Percentiles rank a stretch among this genome's conserved stretches.
These are phyloP conservation scores for Picea mariana DNA, from an alignment of 83 land plant genomes.

Conservation along the genomic window DNA sequence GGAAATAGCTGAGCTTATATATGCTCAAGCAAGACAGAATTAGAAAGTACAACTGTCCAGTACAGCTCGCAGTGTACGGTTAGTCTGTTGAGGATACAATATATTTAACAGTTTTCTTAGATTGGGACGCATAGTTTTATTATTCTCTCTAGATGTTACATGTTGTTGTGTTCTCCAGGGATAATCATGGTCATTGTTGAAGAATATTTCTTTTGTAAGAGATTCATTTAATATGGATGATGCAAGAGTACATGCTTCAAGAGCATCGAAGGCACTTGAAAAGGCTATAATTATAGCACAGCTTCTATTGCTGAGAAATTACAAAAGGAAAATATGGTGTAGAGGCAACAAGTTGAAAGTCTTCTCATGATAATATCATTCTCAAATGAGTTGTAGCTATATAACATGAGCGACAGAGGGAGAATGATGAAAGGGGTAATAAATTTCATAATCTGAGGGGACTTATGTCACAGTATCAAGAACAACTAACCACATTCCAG, in stretches of 20 bases:
- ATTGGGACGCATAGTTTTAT: no score
- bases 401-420: conserved; percentile 85
- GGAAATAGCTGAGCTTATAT: no score
- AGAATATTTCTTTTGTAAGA: conserved; percentile 81
- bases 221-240: conserved; percentile 83
- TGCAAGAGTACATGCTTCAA: conserved; percentile 76
- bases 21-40: no score
- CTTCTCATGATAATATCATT: conserved; percentile 66
- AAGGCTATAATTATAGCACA: conserved; percentile 52
- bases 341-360: conserved; percentile 66
- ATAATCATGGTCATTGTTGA: no score
- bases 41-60: no score
- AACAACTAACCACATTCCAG: not conserved
- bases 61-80: no score
- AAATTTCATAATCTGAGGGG: conserved; percentile 78
- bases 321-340: conserved; percentile 59
- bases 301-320: conserved; percentile 24
- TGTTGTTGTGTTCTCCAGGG: no score
- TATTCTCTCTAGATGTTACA: no score
- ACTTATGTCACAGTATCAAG: conserved; percentile 75
- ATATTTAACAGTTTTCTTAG: no score
- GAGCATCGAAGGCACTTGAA: conserved; percentile 74
- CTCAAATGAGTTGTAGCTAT: conserved; percentile 86
- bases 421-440: conserved; percentile 55
- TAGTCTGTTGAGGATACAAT: no score